Evolutionary conservation across 2,329 filamentous ascomycete species (phyloP).

Genomic region (Harringtonia lauricola): DNA sequence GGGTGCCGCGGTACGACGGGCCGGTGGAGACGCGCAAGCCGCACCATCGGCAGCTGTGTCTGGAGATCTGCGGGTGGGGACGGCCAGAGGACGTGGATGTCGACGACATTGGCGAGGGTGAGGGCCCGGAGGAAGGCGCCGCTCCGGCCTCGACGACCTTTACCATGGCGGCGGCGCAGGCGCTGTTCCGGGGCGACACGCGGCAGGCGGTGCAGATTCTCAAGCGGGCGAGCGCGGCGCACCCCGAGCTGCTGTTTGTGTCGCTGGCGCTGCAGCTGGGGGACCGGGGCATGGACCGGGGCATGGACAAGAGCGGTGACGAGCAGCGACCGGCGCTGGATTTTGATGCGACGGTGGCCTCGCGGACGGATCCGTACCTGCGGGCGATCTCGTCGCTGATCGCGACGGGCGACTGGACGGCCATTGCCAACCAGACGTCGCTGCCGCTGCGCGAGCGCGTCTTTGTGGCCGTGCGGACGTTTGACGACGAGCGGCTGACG

Average conservation of each 20-base stretch:
- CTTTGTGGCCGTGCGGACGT: conserved; percentile 59
- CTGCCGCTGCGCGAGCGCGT: conserved; percentile 66
- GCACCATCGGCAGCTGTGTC: conserved; percentile 61
- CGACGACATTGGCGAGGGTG: background rate
- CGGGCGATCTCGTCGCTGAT: conserved; percentile 71
- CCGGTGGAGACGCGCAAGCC: conserved; percentile 38
- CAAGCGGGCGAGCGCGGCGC: conserved; percentile 51
- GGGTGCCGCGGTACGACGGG: conserved; percentile 30
- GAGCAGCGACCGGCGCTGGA: conserved; percentile 30
- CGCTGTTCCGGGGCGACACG: conserved; percentile 61
- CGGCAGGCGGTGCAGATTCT: conserved; percentile 59
- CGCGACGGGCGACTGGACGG: conserved; percentile 64
- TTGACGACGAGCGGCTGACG: conserved; percentile 49
- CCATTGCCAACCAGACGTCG: conserved; percentile 61
- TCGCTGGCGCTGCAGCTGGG: conserved; percentile 56
- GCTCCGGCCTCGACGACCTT: conserved; percentile 46
- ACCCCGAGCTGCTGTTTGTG: conserved; percentile 57
- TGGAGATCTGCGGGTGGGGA: conserved; percentile 66
- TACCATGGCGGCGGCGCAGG: conserved; percentile 67
- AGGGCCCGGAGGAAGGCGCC: conserved; percentile 26
- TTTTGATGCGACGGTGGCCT: conserved; percentile 47
- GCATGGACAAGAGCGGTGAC: conserved; percentile 22
- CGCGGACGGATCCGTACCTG: conserved; percentile 65
- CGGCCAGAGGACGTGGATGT: conserved; percentile 25
- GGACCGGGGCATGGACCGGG: conserved; percentile 41